Evolutionary conservation across 2,329 filamentous ascomycete species (phyloP).

Genomic region (Cordyceps fumosorosea): DNA sequence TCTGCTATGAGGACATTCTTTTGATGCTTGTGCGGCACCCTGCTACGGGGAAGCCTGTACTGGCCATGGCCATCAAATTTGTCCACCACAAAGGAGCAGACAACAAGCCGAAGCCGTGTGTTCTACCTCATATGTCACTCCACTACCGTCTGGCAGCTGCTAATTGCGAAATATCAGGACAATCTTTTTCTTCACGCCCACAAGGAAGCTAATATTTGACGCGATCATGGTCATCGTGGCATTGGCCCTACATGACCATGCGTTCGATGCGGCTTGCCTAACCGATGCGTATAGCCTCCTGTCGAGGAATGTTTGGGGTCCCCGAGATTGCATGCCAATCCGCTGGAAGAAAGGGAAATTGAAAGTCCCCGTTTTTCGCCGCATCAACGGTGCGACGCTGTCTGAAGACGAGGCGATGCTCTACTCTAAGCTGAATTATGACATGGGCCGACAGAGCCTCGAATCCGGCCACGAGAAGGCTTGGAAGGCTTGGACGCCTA

Average conservation of each 20-base stretch:
- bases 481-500: constrained; percentile 16
- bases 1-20: constrained; percentile 26
- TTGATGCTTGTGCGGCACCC: constrained; percentile 19
- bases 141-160: not conserved
- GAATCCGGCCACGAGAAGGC: constrained; percentile 18
- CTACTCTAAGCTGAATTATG: constrained; percentile 22
- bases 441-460: constrained; percentile 22
- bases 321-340: constrained; percentile 17
- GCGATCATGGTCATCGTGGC: constrained; percentile 20
- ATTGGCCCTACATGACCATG: constrained; percentile 20
- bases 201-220: constrained; percentile 23
- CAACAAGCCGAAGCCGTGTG: constrained; percentile 24
- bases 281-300: constrained; percentile 17
- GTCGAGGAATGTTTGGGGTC: constrained; percentile 14
- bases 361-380: constrained; percentile 22
- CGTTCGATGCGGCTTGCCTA: constrained; percentile 21
- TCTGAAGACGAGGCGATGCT: constrained; percentile 18
- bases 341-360: constrained; percentile 22
- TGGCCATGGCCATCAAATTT: constrained; percentile 25
- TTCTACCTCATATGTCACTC: constrained; percentile 1
- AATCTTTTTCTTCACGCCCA: constrained; percentile 24
- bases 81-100: constrained; percentile 24
- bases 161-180: constrained; percentile 19
- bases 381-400: constrained; percentile 10
- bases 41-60: constrained; percentile 16